Evolutionary conservation across 78 protist genomes (phyloP).

Genomic region (Guillardia theta): DNA sequence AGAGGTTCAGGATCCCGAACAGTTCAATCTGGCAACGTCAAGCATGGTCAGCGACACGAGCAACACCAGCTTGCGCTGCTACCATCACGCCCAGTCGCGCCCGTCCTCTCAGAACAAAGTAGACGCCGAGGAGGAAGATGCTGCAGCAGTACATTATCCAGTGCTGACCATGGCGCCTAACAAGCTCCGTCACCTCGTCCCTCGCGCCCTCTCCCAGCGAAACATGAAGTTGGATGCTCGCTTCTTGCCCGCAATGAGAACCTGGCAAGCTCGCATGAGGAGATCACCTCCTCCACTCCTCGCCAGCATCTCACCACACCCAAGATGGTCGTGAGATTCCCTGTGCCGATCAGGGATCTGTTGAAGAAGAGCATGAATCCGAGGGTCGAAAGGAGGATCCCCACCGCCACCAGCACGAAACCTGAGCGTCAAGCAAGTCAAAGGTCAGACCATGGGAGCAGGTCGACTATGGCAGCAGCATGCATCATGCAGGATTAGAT

Average conservation of each 20-base stretch:
- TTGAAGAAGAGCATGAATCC: conserved; percentile 20
- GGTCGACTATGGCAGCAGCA: no score
- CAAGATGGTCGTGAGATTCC: not conserved
- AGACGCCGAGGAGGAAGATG: not conserved
- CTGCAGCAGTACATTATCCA: no score
- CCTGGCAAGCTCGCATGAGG: not conserved
- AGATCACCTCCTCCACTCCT: not conserved
- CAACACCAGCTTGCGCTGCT: not conserved
- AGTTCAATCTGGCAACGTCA: not conserved
- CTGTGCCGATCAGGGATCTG: not conserved
- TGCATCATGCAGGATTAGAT: no score
- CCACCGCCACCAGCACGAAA: not conserved
- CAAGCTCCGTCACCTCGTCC: no score
- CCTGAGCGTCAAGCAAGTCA: no score
- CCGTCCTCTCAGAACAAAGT: not conserved
- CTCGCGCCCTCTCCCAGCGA: not conserved
- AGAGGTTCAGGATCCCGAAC: conserved; percentile 16
- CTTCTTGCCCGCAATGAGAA: not conserved
- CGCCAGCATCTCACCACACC: not conserved
- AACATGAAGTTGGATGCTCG: not conserved
- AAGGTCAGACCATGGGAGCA: no score
- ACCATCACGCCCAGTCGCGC: conserved; percentile 28
- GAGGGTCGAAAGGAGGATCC: not conserved
- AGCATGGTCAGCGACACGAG: not conserved
- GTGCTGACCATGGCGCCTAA: no score